Base-by-base conservation (phyloP, 176 grass and related monocot genomes). In the Eleusine coracana region DNA sequence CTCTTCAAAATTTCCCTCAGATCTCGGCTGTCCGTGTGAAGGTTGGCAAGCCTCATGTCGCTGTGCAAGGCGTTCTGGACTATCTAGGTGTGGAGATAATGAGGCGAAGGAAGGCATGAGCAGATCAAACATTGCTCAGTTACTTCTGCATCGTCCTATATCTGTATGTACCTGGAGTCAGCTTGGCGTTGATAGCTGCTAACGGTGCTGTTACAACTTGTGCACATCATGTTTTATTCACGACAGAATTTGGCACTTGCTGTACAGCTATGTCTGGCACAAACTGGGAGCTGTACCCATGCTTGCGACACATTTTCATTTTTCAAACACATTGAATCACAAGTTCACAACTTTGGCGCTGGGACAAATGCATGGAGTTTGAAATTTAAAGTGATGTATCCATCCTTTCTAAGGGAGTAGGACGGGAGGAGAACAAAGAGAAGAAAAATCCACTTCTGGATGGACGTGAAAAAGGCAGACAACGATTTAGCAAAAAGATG, bases 1-100 rank as follows among this genome's bases (percentile, higher is more conserved):
- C 86, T 1, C 72, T 94, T 40, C 81, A 92, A 66, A 73, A 92
- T 62, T 89, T 87, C 83, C 88, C 88, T 77, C 86, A 89, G 71
- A 92, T 94, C 80, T 92, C 90, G 23, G 86, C 92, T 0, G 90
- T 97, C 27, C 74, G 92, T 27, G 95, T 97, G 58, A 90, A 92
- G 88, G 88, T 97, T 20, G 86, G 71, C 12, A 97, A 97, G 36
- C 95, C 92, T 71, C 92, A 92, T 28, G 92, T 97, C 4, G 92
- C 90, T 1, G 92, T 97, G 38, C 88, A 74, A 61, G 90, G 95
- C 54, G 77, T 90, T 12, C 72, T 97, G 5, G 90, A 97, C 82
- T 91, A 86, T 17, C 70, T 97, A 2, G 95, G 92, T 0, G 90
- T 97, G 63, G 90, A 94, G 86, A 97, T 97, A 70, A 68, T 73